Evolutionary conservation across 2,329 filamentous ascomycete genomes (phyloP).

Genomic region (Periconia sp.): DNA sequence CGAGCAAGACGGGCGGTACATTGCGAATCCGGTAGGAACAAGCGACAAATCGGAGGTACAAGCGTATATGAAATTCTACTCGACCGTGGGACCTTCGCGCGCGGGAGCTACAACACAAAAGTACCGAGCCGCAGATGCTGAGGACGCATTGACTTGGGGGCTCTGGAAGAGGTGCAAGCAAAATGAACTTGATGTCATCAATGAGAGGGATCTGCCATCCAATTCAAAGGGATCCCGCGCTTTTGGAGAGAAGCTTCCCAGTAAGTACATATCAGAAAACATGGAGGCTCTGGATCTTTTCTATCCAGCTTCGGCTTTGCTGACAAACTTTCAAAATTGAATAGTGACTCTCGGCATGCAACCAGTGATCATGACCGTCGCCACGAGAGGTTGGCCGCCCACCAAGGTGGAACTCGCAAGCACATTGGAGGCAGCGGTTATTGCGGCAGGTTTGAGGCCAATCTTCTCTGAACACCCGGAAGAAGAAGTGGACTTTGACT

Average conservation of each 20-base stretch:
- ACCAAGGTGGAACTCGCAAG: neutral
- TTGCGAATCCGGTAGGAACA: neutral
- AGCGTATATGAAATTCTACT: neutral
- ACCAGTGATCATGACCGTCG: slow-evolving; percentile 1
- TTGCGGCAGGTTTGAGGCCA: neutral
- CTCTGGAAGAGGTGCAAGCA: slow-evolving; percentile 1
- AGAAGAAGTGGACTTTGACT: neutral
- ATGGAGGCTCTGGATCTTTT: neutral
- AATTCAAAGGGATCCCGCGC: neutral
- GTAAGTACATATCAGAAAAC: neutral
- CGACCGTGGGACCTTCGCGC: neutral
- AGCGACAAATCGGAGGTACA: neutral
- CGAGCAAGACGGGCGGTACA: neutral
- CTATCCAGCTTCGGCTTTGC: neutral
- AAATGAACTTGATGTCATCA: neutral
- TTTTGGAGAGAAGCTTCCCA: neutral
- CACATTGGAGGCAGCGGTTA: neutral
- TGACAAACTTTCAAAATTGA: neutral
- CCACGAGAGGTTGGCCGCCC: neutral
- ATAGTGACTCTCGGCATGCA: neutral
- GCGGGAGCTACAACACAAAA: neutral
- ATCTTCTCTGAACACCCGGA: neutral
- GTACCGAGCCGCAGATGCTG: neutral
- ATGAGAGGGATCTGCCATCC: neutral
- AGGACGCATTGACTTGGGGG: neutral